A percentile compares a stretch with the other conserved stretches of the same genome.
These are phyloP conservation scores for thale cress (Arabidopsis thaliana) DNA, from an alignment of 345 rosid species.

Conservation along the genomic window DNA sequence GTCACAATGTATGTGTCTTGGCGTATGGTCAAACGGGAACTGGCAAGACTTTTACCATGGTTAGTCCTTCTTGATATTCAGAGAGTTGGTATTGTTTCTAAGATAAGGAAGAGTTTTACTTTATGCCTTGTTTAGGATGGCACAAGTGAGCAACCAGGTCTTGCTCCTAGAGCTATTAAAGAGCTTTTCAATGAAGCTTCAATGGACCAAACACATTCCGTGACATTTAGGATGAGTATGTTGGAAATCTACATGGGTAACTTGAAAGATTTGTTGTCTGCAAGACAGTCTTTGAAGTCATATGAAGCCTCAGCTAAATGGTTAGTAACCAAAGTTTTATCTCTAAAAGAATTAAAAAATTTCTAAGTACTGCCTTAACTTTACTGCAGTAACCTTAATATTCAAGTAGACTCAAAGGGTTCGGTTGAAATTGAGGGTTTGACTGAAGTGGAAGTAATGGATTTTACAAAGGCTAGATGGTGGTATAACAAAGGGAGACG, in stretches of 20 bases:
- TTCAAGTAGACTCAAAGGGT: conserved; percentile 89
- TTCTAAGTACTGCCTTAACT: conserved; percentile 40
- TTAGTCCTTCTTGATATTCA: conserved; percentile 42
- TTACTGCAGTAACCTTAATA: conserved; percentile 77
- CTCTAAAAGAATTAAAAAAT: background rate
- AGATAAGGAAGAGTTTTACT: conserved; percentile 29
- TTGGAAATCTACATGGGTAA: conserved; percentile 93
- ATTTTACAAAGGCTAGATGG: conserved; percentile 68
- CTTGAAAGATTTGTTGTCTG: conserved; percentile 75
- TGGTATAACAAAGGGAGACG: conserved; percentile 84
- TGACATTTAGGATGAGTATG: conserved; percentile 87
- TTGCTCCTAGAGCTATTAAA: conserved; percentile 76
- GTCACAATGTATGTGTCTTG: conserved; percentile 84
- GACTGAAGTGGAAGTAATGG: conserved; percentile 72
- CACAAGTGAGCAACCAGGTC: conserved; percentile 65
- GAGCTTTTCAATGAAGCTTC: conserved; percentile 63
- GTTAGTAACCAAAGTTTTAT: conserved; percentile 45
- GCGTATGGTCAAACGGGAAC: conserved; percentile 98
- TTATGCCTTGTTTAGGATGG: conserved; percentile 65
- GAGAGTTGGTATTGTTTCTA: background rate
- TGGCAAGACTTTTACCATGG: conserved; percentile 96
- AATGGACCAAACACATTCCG: conserved; percentile 51
- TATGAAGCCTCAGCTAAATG: conserved; percentile 55
- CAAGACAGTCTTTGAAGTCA: conserved; percentile 54
- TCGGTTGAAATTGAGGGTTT: conserved; percentile 79